Conservation (phyloP, 2,329 filamentous ascomycete genomes). For the Ophiocordyceps camponoti-saundersi region DNA sequence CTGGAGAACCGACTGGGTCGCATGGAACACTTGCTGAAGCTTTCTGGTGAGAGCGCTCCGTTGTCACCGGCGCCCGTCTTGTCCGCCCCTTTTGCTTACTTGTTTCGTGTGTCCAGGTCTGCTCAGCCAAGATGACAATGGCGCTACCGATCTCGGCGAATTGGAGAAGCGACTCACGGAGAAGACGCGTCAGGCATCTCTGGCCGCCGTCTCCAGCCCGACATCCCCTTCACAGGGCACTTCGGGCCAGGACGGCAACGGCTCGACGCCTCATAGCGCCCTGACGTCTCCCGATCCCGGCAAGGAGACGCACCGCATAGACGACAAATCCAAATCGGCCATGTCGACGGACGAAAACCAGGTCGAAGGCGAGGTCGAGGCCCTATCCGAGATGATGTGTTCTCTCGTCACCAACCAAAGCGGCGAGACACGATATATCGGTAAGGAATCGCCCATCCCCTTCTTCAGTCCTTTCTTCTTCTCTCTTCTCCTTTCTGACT, state of each 20-base stretch:
- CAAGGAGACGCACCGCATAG: constrained; percentile 15
- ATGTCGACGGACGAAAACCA: constrained; percentile 23
- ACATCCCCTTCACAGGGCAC: constrained; percentile 32
- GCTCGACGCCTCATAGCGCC: constrained; percentile 34
- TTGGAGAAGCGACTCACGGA: constrained; percentile 61
- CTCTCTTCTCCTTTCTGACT: neutral
- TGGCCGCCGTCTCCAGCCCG: constrained; percentile 26
- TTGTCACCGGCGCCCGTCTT: neutral
- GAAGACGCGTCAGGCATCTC: constrained; percentile 34
- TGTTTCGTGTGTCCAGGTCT: constrained; percentile 31
- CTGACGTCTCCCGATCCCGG: constrained; percentile 33
- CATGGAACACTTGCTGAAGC: constrained; percentile 80
- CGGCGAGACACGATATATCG: constrained; percentile 91
- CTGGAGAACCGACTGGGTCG: constrained; percentile 87
- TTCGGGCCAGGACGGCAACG: constrained; percentile 23
- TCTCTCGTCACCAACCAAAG: constrained; percentile 88
- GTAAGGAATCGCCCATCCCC: constrained; percentile 22
- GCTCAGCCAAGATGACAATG: constrained; percentile 69
- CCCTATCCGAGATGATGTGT: constrained; percentile 96
- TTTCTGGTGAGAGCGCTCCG: constrained; percentile 43
- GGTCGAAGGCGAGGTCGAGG: constrained; percentile 57
- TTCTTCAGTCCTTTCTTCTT: neutral
- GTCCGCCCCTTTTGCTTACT: neutral
- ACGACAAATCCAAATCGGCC: constrained; percentile 17
- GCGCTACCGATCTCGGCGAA: constrained; percentile 72